Percentiles rank a stretch among this genome's conserved stretches.
These are phyloP conservation scores for Mycosphaerella sp. DNA, from an alignment of 2,329 filamentous ascomycete species.

Conservation along the genomic window DNA sequence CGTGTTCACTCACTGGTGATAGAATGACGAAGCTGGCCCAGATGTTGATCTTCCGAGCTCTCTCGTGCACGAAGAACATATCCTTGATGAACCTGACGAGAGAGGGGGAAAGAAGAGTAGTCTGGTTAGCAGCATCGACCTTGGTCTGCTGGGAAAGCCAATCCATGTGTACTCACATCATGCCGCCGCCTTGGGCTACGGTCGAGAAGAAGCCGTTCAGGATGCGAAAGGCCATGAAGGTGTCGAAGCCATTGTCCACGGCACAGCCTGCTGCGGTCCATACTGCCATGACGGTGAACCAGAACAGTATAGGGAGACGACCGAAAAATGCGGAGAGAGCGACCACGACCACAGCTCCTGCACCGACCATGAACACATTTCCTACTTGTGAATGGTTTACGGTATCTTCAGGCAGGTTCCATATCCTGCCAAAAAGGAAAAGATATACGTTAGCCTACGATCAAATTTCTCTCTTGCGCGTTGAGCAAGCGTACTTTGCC, in stretches of 20 bases:
- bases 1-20: background rate
- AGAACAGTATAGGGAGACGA: constrained; percentile 41
- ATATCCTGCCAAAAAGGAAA: background rate
- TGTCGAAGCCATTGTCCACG: constrained; percentile 34
- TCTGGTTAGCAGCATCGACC: background rate
- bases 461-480: background rate
- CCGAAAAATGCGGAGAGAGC: constrained; percentile 40
- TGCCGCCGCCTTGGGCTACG: constrained; percentile 13
- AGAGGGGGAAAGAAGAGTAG: background rate
- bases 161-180: constrained; percentile 3
- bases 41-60: constrained; percentile 19
- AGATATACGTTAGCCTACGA: background rate
- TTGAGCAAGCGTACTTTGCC: background rate
- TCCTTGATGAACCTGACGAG: constrained; percentile 13
- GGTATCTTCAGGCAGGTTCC: constrained; percentile 7
- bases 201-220: constrained; percentile 37
- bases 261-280: constrained; percentile 39
- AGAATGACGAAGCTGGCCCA: constrained; percentile 14
- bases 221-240: constrained; percentile 40
- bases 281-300: constrained; percentile 34
- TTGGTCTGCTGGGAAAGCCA: background rate
- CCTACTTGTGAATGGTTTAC: constrained; percentile 10
- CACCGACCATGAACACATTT: constrained; percentile 38
- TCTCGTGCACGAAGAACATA: constrained; percentile 22
- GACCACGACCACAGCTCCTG: constrained; percentile 39